Conservation (phyloP, 129 eudicot species). For the Dittrichia graveolens region DNA sequence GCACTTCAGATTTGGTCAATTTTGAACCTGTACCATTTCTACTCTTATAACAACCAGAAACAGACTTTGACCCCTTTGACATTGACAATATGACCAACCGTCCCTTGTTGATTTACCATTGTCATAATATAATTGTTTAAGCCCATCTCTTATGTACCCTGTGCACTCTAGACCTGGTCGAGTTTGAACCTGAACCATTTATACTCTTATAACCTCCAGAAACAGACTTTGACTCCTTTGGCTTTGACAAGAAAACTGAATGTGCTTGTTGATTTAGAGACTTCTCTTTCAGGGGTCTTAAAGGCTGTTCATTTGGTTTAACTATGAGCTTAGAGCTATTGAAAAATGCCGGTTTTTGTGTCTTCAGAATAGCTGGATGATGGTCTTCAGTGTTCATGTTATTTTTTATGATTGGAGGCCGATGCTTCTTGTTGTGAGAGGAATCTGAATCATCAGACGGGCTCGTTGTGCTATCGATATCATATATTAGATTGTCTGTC, state of each 20-base stretch:
- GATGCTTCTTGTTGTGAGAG: slow-evolving; percentile 28
- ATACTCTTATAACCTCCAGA: slow-evolving; percentile 36
- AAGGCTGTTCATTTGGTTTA: slow-evolving; percentile 23
- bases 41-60: slow-evolving; percentile 39
- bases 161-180: slow-evolving; percentile 39
- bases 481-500: slow-evolving; percentile 70
- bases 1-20: slow-evolving; percentile 38
- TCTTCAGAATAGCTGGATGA: background rate
- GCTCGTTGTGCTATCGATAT: slow-evolving; percentile 77
- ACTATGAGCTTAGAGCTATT: background rate
- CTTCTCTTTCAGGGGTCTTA: slow-evolving; percentile 48
- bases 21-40: slow-evolving; percentile 26
- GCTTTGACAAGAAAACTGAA: slow-evolving; percentile 19
- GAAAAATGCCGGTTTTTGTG: slow-evolving; percentile 23
- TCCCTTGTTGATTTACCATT: slow-evolving; percentile 25
- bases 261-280: slow-evolving; percentile 45
- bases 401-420: slow-evolving; percentile 2
- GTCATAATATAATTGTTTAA: slow-evolving; percentile 34
- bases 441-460: slow-evolving; percentile 85
- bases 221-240: slow-evolving; percentile 32
- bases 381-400: slow-evolving; percentile 15
- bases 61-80: slow-evolving; percentile 33
- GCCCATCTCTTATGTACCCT: slow-evolving; percentile 60
- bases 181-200: slow-evolving; percentile 18
- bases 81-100: slow-evolving; percentile 24